Evolutionary conservation across 495 filamentous ascomycete species (phyloP).

Genomic region (Pyronema domesticum): DNA sequence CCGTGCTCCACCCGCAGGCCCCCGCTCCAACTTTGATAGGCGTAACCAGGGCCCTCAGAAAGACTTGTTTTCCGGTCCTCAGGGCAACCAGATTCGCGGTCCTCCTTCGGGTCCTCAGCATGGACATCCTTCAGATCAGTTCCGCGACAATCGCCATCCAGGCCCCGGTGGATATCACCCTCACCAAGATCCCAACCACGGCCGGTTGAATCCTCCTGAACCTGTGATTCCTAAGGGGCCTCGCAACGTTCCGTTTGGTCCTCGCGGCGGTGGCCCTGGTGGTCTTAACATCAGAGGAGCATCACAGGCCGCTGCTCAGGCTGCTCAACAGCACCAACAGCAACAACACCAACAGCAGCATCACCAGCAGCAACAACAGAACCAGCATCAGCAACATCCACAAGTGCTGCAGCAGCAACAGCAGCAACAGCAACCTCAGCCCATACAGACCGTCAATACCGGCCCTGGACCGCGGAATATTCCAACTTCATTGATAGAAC

Average conservation of each 20-base stretch:
- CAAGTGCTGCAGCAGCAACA: neutral
- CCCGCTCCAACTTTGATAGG: constrained; percentile 20
- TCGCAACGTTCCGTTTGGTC: constrained; percentile 52
- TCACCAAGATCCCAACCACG: constrained; percentile 42
- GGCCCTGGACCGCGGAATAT: neutral
- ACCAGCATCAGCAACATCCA: neutral
- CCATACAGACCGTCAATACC: neutral
- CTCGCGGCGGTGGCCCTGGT: constrained; percentile 31
- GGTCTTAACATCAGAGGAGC: neutral
- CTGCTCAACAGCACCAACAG: neutral
- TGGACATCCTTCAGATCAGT: constrained; percentile 11
- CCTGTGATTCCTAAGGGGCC: constrained; percentile 30
- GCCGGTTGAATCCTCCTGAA: constrained; percentile 36
- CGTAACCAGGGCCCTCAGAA: constrained; percentile 11
- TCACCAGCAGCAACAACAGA: neutral
- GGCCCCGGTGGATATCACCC: constrained; percentile 27
- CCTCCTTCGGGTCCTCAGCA: neutral
- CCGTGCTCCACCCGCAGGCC: constrained; percentile 17
- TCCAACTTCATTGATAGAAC: neutral
- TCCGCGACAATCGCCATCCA: constrained; percentile 17
- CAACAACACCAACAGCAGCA: neutral
- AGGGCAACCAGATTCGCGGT: constrained; percentile 6
- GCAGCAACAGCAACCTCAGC: neutral
- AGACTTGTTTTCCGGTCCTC: constrained; percentile 6
- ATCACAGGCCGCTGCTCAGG: neutral